phyloP scores from a whole-genome alignment of 192 early-diverging fungal species.

The Lunasporangiospora selenospora region DNA sequence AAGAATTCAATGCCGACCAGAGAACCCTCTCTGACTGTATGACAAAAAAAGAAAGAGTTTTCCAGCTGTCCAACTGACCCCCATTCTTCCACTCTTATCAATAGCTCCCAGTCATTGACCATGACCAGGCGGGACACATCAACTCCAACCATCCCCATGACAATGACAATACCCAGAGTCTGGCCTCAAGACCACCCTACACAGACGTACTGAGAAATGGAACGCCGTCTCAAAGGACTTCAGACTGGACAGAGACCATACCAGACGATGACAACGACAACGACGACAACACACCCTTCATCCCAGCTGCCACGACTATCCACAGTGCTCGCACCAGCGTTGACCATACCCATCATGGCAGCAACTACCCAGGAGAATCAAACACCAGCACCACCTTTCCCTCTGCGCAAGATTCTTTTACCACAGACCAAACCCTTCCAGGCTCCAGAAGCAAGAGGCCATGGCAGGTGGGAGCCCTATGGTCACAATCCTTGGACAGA shows the following conservation, averaged over 20 bases:
- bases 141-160: background rate
- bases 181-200: background rate
- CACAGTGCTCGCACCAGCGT: background rate
- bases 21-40: no score
- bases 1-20: no score
- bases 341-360: no score
- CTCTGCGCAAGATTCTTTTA: background rate
- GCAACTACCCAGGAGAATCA: background rate
- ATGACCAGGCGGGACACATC: background rate
- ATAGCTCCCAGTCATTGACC: background rate
- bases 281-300: background rate
- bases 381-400: background rate
- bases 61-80: no score
- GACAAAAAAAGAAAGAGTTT: no score
- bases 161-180: background rate
- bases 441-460: no score
- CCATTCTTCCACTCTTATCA: no score
- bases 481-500: no score
- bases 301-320: slow-evolving; percentile 6
- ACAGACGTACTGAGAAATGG: background rate
- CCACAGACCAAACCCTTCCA: no score
- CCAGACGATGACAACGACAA: background rate
- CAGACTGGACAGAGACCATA: background rate
- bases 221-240: no score
- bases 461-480: no score